Percentiles rank a stretch among this genome's conserved stretches.
Conservation (phyloP, 352 stramenopile genomes). For the Salisapilia sapeloensis region DNA sequence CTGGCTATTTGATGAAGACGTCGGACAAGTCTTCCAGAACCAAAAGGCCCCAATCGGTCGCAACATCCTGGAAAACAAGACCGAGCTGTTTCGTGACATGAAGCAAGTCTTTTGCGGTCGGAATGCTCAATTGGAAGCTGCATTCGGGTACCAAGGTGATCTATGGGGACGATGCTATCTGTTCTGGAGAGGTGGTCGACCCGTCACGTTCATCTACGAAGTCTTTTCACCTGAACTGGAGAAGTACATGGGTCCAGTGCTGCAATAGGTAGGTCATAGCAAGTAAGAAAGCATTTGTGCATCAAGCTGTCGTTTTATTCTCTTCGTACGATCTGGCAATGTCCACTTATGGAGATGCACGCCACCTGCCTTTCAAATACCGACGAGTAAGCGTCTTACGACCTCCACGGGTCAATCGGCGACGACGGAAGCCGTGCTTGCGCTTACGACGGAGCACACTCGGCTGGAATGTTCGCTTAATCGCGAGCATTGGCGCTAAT, state of each 20-base stretch:
- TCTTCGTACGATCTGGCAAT: conserved; percentile 2
- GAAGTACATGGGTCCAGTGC: conserved; percentile 61
- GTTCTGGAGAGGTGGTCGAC: conserved; percentile 64
- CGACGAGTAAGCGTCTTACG: conserved; percentile 67
- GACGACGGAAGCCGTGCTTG: conserved; percentile 74
- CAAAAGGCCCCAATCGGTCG: conserved; percentile 67
- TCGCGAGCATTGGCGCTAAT: conserved; percentile 45
- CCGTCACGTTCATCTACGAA: conserved; percentile 80
- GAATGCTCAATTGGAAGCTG: conserved; percentile 27
- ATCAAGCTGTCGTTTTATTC: conserved; percentile 2
- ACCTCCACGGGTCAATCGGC: conserved; percentile 52
- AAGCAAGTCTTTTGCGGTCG: conserved; percentile 58
- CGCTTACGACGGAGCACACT: conserved; percentile 74
- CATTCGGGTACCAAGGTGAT: conserved; percentile 41
- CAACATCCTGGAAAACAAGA: conserved; percentile 70
- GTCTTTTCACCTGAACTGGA: conserved; percentile 68
- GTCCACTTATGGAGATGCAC: conserved; percentile 52
- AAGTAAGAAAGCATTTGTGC: background rate
- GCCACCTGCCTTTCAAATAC: conserved; percentile 69
- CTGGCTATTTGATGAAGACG: conserved; percentile 48
- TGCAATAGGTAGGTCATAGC: conserved; percentile 6
- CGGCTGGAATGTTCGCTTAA: conserved; percentile 79
- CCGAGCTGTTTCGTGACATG: conserved; percentile 77
- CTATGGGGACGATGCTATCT: conserved; percentile 79
- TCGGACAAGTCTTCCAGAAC: conserved; percentile 63